Evolutionary conservation across 2,329 filamentous ascomycete genomes (phyloP), one percentile per base, ranked within the genome.

Genomic region (Monilinia fructicola): DNA sequence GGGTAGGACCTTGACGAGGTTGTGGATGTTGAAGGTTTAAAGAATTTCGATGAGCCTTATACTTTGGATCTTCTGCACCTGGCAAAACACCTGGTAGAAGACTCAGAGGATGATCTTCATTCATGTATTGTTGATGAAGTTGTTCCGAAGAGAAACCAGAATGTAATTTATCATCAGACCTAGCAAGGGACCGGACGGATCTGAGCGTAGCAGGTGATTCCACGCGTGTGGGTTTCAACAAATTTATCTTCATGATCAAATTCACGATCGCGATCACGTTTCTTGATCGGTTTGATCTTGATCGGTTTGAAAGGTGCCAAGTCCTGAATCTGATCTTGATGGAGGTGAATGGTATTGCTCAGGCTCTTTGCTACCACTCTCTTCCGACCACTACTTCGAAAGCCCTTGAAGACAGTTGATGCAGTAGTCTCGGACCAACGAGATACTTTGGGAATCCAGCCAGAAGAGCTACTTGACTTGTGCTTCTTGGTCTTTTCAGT

Each of bases 401-500:
- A 90, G 52, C 89, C 90, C 72, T 90, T 90, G 54, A 91, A 89
- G 54, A 93, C 87, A 68, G 92, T 96, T 0, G 93, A 97, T 4
- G 93, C 86, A 0, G 95, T 99, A 2, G 94, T 98, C 79, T 96
- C 95, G 0, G 94, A 98, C 95, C 95, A 99, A 54, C 95, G 87
- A 7, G 95, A 98, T 69, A 97, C 93, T 81, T 96, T 97, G 31
- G 93, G 93, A 69, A 96, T 90, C 82, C 87, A 88, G 62, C 85
- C 82, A 0, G 91, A 92, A 0, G 92, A 95, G 67, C 88, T 87
- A 75, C 86, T 90, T 0, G 92, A 94, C 77, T 96, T 96, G 80
- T 96, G 91, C 80, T 96, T 97, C 77, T 90, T 91, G 69, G 86
- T 85, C 78, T 91, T 92, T 7, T 92, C 83, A 78, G 75, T 79